Evolutionary conservation across 441 rosid species (phyloP).

Genomic region (Jatropha multifida): DNA sequence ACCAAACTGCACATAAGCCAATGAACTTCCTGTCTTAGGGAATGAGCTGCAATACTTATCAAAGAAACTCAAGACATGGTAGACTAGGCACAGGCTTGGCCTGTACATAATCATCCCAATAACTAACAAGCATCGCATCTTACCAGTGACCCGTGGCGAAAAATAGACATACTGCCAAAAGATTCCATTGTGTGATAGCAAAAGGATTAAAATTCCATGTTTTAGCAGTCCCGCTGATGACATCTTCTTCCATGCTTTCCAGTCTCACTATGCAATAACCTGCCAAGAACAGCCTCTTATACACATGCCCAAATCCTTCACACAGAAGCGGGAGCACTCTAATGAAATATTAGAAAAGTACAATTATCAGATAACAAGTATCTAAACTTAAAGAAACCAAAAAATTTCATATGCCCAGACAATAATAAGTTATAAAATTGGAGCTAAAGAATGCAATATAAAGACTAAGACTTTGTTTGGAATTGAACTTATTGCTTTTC

Average conservation of each 20-base stretch:
- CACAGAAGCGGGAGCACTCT: not conserved
- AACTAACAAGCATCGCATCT: slow-evolving; percentile 32
- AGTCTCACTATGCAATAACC: slow-evolving; percentile 86
- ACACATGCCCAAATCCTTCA: slow-evolving; percentile 3
- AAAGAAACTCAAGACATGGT: not conserved
- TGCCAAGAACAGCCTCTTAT: slow-evolving; percentile 31
- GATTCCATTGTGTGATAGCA: slow-evolving; percentile 77
- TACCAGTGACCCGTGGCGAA: slow-evolving; percentile 95
- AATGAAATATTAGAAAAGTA: not conserved
- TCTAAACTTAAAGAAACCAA: not conserved
- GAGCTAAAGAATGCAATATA: not conserved
- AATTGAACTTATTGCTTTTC: too few species aligned
- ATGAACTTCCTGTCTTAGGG: not conserved
- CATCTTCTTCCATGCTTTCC: slow-evolving; percentile 45
- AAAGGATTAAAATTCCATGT: slow-evolving; percentile 49
- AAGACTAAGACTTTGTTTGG: too few species aligned
- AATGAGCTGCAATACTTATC: not conserved
- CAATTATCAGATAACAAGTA: slow-evolving; percentile 1
- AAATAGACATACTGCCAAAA: slow-evolving; percentile 76
- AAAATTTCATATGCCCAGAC: too few species aligned
- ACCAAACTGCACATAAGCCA: not conserved
- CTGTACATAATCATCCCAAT: not conserved
- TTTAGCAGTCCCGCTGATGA: slow-evolving; percentile 24
- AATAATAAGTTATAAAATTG: not conserved
- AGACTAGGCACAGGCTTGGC: not conserved